Evolutionary conservation across 176 grass and related monocot species (phyloP).

Genomic region (Zoysia japonica): DNA sequence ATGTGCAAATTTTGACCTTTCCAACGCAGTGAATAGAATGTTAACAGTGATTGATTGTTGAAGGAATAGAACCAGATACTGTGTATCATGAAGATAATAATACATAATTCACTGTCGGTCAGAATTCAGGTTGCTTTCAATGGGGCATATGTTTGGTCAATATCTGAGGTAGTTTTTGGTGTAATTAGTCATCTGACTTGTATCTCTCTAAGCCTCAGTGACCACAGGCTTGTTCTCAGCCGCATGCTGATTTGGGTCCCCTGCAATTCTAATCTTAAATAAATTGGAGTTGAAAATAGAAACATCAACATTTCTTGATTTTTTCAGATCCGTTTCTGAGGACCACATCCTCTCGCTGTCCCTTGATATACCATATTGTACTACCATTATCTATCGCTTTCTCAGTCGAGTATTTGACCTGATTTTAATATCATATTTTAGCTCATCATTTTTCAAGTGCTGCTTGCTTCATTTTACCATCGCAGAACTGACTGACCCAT

Average conservation of each 20-base stretch:
- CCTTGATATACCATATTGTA: background rate
- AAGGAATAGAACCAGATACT: background rate
- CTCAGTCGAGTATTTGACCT: background rate
- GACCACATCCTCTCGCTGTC: slow-evolving; percentile 4
- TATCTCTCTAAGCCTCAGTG: background rate
- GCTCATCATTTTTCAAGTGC: background rate
- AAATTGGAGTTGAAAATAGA: background rate
- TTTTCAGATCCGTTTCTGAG: slow-evolving; percentile 17
- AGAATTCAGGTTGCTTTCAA: slow-evolving; percentile 15
- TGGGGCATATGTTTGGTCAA: background rate
- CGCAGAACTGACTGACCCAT: background rate
- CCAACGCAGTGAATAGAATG: background rate
- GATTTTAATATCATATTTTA: background rate
- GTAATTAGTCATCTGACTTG: background rate
- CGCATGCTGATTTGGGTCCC: background rate
- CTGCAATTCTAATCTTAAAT: background rate
- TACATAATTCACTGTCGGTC: background rate
- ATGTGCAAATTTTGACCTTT: background rate
- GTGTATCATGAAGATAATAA: background rate
- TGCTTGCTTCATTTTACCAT: background rate
- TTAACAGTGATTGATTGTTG: background rate
- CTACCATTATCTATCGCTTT: background rate
- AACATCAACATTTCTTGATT: slow-evolving; percentile 12
- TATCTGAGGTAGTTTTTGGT: background rate
- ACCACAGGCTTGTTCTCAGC: background rate